Conservation (phyloP, 129 eudicot genomes). For the Escallonia herrerae region DNA sequence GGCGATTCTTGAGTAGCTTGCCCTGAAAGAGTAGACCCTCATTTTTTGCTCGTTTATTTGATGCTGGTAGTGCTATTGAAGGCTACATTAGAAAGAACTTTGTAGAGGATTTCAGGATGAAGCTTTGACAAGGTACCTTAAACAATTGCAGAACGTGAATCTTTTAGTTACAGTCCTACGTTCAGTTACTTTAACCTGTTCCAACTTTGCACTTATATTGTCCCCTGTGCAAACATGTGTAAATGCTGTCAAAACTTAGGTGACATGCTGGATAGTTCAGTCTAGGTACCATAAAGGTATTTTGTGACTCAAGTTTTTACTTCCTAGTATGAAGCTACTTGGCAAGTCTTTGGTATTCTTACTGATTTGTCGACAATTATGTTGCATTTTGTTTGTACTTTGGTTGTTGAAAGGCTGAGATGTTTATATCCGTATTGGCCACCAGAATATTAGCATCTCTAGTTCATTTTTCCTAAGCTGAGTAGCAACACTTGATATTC, state of each 20-base stretch:
- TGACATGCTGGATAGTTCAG: neutral
- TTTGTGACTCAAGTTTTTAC: too few species aligned
- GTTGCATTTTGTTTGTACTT: too few species aligned
- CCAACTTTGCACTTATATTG: neutral
- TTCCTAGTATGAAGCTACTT: too few species aligned
- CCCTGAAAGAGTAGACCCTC: neutral
- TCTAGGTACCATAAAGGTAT: neutral
- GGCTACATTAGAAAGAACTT: slow-evolving; percentile 1
- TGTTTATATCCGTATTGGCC: too few species aligned
- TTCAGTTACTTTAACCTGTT: neutral
- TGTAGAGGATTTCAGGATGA: neutral
- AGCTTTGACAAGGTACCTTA: slow-evolving; percentile 18
- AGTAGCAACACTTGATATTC: too few species aligned
- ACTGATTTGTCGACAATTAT: too few species aligned
- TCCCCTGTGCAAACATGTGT: neutral
- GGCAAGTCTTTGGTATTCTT: too few species aligned
- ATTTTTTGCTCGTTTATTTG: neutral
- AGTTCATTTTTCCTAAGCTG: too few species aligned
- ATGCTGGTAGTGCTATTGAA: slow-evolving; percentile 3
- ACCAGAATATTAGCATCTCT: too few species aligned
- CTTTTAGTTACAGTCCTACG: too few species aligned
- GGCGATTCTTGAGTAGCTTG: slow-evolving; percentile 9
- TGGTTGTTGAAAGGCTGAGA: too few species aligned
- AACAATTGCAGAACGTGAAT: too few species aligned
- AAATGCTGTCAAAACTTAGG: neutral